phyloP scores from a whole-genome alignment of 1,284 basidiomycete genomes.

The Naganishia albida region DNA sequence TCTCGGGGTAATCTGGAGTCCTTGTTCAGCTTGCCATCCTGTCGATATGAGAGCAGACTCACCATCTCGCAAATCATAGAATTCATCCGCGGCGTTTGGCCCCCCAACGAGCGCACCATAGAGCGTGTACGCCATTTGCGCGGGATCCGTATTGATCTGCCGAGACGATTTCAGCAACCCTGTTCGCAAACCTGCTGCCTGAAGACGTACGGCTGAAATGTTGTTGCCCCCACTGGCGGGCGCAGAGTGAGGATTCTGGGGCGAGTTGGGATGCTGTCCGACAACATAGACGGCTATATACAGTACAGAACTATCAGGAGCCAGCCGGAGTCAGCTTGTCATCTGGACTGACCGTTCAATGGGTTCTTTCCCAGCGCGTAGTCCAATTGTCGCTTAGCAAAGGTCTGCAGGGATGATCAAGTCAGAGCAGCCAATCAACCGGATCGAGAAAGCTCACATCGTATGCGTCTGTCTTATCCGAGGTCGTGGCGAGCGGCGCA shows the following conservation, averaged over 20 bases:
- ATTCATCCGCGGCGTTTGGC: conserved; percentile 72
- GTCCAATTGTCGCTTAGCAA: conserved; percentile 72
- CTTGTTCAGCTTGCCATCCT: conserved; percentile 15
- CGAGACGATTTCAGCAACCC: conserved; percentile 9
- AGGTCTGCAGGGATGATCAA: conserved; percentile 56
- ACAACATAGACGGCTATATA: conserved; percentile 58
- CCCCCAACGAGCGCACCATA: conserved; percentile 89
- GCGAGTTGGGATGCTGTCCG: conserved; percentile 83
- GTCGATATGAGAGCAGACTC: conserved; percentile 32
- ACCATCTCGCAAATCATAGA: conserved; percentile 77
- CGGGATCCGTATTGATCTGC: conserved; percentile 71
- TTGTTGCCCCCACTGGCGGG: conserved; percentile 75
- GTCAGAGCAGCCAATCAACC: background rate
- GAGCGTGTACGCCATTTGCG: conserved; percentile 69
- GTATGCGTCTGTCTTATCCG: conserved; percentile 64
- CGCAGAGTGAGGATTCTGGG: conserved; percentile 83
- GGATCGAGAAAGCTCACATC: conserved; percentile 54
- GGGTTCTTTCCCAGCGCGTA: conserved; percentile 84
- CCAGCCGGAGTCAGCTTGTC: background rate
- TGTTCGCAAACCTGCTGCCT: background rate
- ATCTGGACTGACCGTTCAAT: conserved; percentile 64
- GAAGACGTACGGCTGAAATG: conserved; percentile 49
- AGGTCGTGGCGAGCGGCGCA: conserved; percentile 67
- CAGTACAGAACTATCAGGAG: conserved; percentile 1
- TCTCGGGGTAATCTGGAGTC: conserved; percentile 47